These are phyloP conservation scores for Ambrosiella beaveri DNA, from an alignment of 2,329 filamentous ascomycete genomes.

Conservation along the genomic window DNA sequence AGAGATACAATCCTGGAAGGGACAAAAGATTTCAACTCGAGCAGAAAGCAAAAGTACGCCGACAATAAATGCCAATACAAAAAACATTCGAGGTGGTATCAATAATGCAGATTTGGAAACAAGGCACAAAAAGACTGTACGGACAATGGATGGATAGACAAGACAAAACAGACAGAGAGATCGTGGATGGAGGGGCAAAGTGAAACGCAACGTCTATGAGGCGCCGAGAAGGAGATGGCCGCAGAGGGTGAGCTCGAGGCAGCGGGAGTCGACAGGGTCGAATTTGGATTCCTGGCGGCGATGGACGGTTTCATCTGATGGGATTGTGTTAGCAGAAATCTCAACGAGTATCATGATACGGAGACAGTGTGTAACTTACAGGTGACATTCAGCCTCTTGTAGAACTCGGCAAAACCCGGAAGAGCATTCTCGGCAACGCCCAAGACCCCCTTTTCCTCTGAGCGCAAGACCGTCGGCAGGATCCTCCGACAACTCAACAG, in stretches of 20 bases:
- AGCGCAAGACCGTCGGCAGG: constrained; percentile 34
- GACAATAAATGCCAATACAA: background rate
- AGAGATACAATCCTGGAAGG: background rate
- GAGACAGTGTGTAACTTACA: constrained; percentile 27
- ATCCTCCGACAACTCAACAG: constrained; percentile 42
- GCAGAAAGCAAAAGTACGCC: background rate
- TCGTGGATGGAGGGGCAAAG: background rate
- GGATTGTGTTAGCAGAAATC: background rate
- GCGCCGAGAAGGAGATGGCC: constrained; percentile 26
- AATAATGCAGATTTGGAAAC: background rate
- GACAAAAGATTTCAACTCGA: background rate
- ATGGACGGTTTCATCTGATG: constrained; percentile 20
- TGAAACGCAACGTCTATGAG: background rate
- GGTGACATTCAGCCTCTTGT: constrained; percentile 37
- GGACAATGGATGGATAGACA: background rate
- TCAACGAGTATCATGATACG: background rate
- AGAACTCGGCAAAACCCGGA: constrained; percentile 31
- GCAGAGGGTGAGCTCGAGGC: constrained; percentile 33
- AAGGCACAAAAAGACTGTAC: background rate
- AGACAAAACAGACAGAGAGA: background rate
- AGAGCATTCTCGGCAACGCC: constrained; percentile 29
- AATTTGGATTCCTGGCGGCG: constrained; percentile 36
- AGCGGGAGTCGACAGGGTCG: constrained; percentile 31
- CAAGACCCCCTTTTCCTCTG: constrained; percentile 29
- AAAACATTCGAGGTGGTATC: no score